A percentile compares a stretch with the other conserved stretches of the same genome.
These are phyloP conservation scores for Epichloe sylvatica DNA, from an alignment of 2,329 filamentous ascomycete genomes.

Conservation along the genomic window DNA sequence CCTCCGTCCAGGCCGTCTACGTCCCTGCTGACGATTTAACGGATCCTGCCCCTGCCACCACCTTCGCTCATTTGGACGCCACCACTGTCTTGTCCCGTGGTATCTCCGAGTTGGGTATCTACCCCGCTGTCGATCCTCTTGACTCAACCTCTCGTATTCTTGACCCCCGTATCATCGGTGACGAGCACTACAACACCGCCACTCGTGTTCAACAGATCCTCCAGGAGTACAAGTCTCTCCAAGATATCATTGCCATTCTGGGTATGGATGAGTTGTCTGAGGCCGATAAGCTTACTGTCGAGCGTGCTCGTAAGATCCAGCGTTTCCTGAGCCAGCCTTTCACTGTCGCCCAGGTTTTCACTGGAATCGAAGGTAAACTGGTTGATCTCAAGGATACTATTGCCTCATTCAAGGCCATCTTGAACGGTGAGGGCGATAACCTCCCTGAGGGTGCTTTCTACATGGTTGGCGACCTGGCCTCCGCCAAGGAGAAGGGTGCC, in stretches of 20 bases:
- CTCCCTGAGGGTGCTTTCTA: slow-evolving; percentile 90
- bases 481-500: slow-evolving; percentile 91
- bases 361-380: slow-evolving; percentile 86
- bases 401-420: slow-evolving; percentile 90
- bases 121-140: slow-evolving; percentile 98
- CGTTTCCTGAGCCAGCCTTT: slow-evolving; percentile 99
- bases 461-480: slow-evolving; percentile 95
- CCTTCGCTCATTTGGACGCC: slow-evolving; percentile 99
- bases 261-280: slow-evolving; percentile 99
- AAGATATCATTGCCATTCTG: slow-evolving; percentile 99
- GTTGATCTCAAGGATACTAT: slow-evolving; percentile 99
- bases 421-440: slow-evolving; percentile 87
- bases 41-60: slow-evolving; percentile 97
- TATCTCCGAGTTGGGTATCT: slow-evolving; percentile 99
- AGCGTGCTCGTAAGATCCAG: slow-evolving; percentile 99
- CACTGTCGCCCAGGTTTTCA: slow-evolving; percentile 75
- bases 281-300: slow-evolving; percentile 98
- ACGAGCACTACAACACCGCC: slow-evolving; percentile 94
- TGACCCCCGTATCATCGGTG: slow-evolving; percentile 90
- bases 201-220: slow-evolving; percentile 97
- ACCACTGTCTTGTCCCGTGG: slow-evolving; percentile 99
- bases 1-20: slow-evolving; percentile 99
- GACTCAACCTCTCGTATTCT: slow-evolving; percentile 99
- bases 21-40: slow-evolving; percentile 99
- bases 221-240: slow-evolving; percentile 99